phyloP scores from a whole-genome alignment of 306 rosid genomes.

The Cicer yamashitae region DNA sequence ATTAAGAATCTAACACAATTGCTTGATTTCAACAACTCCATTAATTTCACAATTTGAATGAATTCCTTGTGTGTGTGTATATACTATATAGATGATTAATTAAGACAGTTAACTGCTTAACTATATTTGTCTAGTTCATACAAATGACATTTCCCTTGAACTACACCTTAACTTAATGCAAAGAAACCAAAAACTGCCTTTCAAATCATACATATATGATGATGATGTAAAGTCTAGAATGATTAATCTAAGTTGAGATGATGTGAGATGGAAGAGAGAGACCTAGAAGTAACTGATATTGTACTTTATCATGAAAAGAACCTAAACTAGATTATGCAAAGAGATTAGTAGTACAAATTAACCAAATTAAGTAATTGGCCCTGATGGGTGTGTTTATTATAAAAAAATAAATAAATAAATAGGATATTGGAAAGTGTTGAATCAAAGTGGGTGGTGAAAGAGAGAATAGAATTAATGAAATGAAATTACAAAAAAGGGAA shows the following conservation, averaged over 20 bases:
- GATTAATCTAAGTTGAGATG: conserved; percentile 17
- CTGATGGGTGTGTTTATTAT: background rate
- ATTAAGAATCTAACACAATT: conserved; percentile 47
- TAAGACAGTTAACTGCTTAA: conserved; percentile 53
- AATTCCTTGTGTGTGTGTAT: too few relatives aligned
- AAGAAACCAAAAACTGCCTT: conserved; percentile 55
- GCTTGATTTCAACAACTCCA: conserved; percentile 47
- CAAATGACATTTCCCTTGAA: conserved; percentile 52
- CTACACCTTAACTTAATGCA: conserved; percentile 53
- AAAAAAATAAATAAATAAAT: background rate
- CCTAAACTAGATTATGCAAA: conserved; percentile 41
- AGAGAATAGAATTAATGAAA: conserved; percentile 38
- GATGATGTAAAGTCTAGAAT: conserved; percentile 43
- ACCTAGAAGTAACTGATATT: conserved; percentile 46
- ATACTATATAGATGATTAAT: conserved; percentile 37
- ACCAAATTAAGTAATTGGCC: conserved; percentile 12
- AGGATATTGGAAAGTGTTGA: conserved; percentile 54
- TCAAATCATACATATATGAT: conserved; percentile 19
- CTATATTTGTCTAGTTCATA: conserved; percentile 50
- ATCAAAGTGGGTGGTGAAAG: conserved; percentile 89
- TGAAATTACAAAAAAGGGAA: conserved; percentile 34
- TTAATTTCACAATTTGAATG: conserved; percentile 20
- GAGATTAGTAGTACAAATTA: conserved; percentile 21
- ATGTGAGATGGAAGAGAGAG: conserved; percentile 12
- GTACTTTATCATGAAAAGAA: conserved; percentile 40